Evolutionary conservation across 148 eudicot genomes (phyloP).

Genomic region (Fagopyrum esculentum): DNA sequence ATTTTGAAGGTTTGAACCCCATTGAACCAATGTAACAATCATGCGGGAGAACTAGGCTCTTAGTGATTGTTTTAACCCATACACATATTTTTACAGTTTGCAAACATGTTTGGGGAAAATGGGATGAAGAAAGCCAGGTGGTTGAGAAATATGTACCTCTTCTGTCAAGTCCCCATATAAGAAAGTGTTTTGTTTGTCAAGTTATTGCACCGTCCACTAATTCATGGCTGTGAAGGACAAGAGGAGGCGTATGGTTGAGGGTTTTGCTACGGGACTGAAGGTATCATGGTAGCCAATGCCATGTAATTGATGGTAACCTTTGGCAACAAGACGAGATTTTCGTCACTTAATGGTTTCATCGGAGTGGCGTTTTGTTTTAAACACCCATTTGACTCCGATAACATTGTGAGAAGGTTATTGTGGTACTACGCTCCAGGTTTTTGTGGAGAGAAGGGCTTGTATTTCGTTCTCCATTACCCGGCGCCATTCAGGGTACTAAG

Average conservation of each 20-base stretch:
- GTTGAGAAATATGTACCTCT: too few relatives aligned
- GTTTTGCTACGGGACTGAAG: background rate
- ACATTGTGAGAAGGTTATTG: background rate
- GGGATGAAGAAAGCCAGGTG: too few relatives aligned
- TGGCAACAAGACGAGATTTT: background rate
- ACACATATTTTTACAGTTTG: too few relatives aligned
- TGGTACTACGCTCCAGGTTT: background rate
- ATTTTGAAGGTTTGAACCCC: background rate
- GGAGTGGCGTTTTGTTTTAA: background rate
- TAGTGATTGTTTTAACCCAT: background rate
- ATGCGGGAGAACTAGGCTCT: background rate
- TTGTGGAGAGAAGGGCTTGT: background rate
- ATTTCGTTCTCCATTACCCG: background rate
- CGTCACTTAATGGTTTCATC: background rate
- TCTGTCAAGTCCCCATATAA: background rate
- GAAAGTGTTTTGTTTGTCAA: background rate
- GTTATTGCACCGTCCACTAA: background rate
- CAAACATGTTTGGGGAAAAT: too few relatives aligned
- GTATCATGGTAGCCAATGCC: background rate
- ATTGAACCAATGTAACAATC: background rate
- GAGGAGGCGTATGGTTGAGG: background rate
- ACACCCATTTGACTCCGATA: background rate
- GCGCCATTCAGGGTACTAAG: background rate
- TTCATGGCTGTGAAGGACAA: background rate
- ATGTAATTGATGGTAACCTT: background rate